Evolutionary conservation across 2,329 filamentous ascomycete genomes (phyloP), one percentile per base, ranked within the genome.

Genomic region (Byssochlamys sp.): DNA sequence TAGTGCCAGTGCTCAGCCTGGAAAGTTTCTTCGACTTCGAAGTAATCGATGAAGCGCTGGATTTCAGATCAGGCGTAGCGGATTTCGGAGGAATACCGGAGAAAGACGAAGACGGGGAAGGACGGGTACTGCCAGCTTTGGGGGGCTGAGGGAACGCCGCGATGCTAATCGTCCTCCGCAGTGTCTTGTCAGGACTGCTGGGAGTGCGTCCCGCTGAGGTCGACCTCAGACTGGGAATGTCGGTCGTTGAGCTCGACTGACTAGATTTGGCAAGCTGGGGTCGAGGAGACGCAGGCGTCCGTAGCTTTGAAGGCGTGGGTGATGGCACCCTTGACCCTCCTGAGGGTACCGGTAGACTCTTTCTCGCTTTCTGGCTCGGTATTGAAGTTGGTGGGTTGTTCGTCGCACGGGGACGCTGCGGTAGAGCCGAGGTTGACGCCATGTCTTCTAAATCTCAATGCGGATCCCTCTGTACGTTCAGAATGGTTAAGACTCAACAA

Each of bases 141-240:
- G 92, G 92, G 12, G 92, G 92, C 62, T 95, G 89, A 29, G 92
- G 92, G 68, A 97, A 96, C 0, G 90, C 87, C 69, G 91, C 92
- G 68, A 96, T 95, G 79, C 91, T 96, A 67, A 95, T 87, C 0
- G 89, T 89, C 74, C 95, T 95, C 61, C 91, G 85, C 57, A 96
- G 74, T 1, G 86, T 84, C 72, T 86, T 91, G 27, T 84, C 84
- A 4, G 83, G 77, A 31, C 76, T 76, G 45, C 70, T 70, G 11
- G 78, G 66, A 4, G 77, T 77, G 60, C 83, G 85, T 12, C 84
- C 74, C 35, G 77, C 78, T 7, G 84, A 79, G 4, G 79, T 73
- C 1, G 81, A 78, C 59, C 81, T 82, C 19, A 83, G 77, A 14
- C 83, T 78, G 4, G 83, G 81, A 10, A 86, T 73, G 54, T 79